Evolutionary conservation across 2,329 filamentous ascomycete genomes (phyloP).

Genomic region (Neonectria hederae): DNA sequence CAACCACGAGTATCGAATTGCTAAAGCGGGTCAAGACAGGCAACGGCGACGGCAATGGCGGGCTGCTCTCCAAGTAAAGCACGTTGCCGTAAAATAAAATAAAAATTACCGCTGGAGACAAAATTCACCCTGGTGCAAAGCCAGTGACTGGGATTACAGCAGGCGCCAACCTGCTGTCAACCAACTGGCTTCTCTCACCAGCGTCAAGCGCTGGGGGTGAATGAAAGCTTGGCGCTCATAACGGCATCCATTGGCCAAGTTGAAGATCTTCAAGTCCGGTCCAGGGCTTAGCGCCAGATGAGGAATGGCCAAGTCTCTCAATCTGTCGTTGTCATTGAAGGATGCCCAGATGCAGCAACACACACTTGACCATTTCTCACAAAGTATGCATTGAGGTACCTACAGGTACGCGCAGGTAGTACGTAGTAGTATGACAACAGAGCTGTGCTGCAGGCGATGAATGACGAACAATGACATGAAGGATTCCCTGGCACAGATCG

Average conservation of each 20-base stretch:
- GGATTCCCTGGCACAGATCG: neutral
- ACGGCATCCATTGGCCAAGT: constrained; percentile 27
- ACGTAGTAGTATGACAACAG: neutral
- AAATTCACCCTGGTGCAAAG: neutral
- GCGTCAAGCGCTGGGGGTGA: constrained; percentile 34
- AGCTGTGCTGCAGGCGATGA: neutral
- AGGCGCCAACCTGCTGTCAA: constrained; percentile 1
- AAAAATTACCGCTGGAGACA: neutral
- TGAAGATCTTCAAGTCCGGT: constrained; percentile 7
- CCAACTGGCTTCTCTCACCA: constrained; percentile 31
- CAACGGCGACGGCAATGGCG: neutral
- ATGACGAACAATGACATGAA: neutral
- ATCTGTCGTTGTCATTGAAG: constrained; percentile 1
- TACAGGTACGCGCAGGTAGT: neutral
- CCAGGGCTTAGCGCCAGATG: constrained; percentile 30
- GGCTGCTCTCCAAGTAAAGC: neutral
- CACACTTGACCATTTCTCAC: neutral
- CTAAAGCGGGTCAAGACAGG: neutral
- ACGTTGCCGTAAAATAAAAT: neutral
- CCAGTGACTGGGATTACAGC: neutral
- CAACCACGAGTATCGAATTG: neutral
- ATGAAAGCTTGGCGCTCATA: constrained; percentile 11
- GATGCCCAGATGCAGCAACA: neutral
- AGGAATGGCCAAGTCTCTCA: constrained; percentile 22
- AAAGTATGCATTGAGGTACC: neutral